A percentile compares a stretch with the other conserved stretches of the same genome.
phyloP scores from a whole-genome alignment of 192 early-diverging fungal genomes.

The Umbelopsis sp. region DNA sequence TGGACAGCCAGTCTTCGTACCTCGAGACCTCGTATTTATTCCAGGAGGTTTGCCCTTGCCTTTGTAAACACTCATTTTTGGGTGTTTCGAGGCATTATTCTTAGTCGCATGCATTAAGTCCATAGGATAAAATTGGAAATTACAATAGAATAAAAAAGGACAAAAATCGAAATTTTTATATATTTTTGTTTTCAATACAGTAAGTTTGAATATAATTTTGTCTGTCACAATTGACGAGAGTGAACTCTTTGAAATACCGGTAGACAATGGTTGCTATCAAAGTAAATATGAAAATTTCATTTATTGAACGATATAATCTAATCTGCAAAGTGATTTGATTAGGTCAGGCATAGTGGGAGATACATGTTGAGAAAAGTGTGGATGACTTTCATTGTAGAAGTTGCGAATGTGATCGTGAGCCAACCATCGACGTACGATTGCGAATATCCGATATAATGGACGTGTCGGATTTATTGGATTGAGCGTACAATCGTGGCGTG shows the following conservation, averaged over 20 bases:
- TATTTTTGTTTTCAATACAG: too few relatives aligned
- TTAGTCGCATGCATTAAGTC: not conserved
- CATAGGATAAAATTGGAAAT: constrained; percentile 1
- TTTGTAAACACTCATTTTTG: not conserved
- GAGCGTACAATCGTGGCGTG: not conserved
- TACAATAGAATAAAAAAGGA: not conserved
- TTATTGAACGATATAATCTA: too few relatives aligned
- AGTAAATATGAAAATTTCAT: too few relatives aligned
- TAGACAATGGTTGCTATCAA: too few relatives aligned
- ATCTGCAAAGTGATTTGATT: too few relatives aligned
- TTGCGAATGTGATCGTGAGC: not conserved
- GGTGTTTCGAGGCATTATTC: not conserved
- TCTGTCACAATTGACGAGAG: too few relatives aligned
- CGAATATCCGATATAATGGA: constrained; percentile 15
- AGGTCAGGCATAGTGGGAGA: not conserved
- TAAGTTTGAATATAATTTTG: too few relatives aligned
- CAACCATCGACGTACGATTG: not conserved
- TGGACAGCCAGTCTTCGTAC: not conserved
- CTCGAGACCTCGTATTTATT: not conserved
- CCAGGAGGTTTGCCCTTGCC: not conserved
- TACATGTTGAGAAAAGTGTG: too few relatives aligned
- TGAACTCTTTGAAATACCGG: too few relatives aligned
- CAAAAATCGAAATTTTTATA: not conserved
- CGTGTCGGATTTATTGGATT: constrained; percentile 2
- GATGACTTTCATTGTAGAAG: not conserved